These are phyloP conservation scores for Dictyostelium firmibasis DNA, from an alignment of 78 protist genomes.

Conservation along the genomic window DNA sequence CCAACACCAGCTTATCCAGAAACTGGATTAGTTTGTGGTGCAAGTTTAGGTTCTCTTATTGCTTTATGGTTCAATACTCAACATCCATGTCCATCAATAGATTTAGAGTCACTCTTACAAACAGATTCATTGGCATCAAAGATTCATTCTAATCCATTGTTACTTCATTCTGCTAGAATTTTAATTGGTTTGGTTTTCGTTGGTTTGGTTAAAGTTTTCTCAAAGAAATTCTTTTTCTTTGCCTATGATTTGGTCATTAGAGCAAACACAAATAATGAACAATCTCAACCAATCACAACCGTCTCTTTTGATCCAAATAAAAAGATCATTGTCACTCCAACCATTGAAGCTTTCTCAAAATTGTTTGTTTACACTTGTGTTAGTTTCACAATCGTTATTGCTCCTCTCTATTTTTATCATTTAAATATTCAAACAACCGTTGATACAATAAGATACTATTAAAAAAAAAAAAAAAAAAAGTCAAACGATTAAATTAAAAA, in stretches of 20 bases:
- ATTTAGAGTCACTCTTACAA: background rate
- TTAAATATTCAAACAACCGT: background rate
- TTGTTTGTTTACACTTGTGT: conserved; percentile 40
- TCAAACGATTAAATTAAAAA: no score
- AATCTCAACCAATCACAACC: conserved; percentile 2
- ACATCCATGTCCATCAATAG: background rate
- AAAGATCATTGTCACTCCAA: conserved; percentile 1
- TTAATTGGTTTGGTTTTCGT: conserved; percentile 10
- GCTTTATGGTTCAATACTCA: conserved; percentile 1
- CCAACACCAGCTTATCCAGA: conserved; percentile 81
- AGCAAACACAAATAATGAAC: background rate
- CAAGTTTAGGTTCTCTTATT: conserved; percentile 20
- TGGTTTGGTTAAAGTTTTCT: conserved; percentile 12
- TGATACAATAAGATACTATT: background rate
- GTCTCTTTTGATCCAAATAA: background rate
- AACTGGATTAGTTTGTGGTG: conserved; percentile 59
- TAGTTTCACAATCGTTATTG: background rate
- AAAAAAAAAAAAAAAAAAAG: background rate
- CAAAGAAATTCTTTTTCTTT: conserved; percentile 61
- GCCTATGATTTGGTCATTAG: background rate
- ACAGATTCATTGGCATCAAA: background rate
- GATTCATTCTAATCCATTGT: background rate
- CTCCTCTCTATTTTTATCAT: background rate
- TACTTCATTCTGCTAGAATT: background rate
- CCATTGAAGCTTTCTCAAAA: conserved; percentile 56